Conservation (phyloP, 768 basidiomycete species). For the Punctularia strigosozonata region DNA sequence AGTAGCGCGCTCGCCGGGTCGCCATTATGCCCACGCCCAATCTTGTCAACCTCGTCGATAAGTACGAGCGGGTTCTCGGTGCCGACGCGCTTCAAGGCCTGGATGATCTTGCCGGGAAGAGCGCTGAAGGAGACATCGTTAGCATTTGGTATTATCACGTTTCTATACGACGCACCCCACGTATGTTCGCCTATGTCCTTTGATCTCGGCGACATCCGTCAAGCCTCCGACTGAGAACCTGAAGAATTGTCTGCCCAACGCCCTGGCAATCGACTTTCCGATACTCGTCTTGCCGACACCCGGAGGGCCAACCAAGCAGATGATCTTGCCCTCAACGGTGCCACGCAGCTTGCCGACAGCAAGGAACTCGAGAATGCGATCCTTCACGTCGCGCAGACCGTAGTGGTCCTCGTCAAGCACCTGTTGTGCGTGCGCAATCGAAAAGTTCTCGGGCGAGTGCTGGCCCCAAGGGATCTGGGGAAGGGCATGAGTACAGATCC, state of each 20-base stretch:
- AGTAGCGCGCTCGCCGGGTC: conserved; percentile 86
- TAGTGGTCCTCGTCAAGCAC: conserved; percentile 96
- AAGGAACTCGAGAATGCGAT: conserved; percentile 90
- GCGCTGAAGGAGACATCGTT: conserved; percentile 34
- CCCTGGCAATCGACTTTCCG: conserved; percentile 89
- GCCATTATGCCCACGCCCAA: conserved; percentile 82
- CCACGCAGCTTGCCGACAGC: conserved; percentile 93
- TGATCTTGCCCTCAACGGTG: conserved; percentile 94
- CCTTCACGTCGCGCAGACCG: conserved; percentile 84
- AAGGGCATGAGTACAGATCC: conserved; percentile 4
- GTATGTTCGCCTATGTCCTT: conserved; percentile 96
- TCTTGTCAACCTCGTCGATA: conserved; percentile 95
- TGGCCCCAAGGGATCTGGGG: conserved; percentile 89
- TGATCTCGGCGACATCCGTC: conserved; percentile 97
- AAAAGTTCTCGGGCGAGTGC: conserved; percentile 88
- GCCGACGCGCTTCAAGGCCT: conserved; percentile 85
- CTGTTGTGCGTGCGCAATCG: conserved; percentile 65
- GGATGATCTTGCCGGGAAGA: conserved; percentile 89
- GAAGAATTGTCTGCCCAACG: conserved; percentile 87
- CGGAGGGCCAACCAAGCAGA: conserved; percentile 92
- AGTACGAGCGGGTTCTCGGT: conserved; percentile 91
- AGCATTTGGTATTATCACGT: background rate
- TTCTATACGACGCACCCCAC: conserved; percentile 49
- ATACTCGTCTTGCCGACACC: conserved; percentile 98
- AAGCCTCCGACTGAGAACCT: conserved; percentile 94